Conservation (phyloP, 2,329 filamentous ascomycete species). For the Didymella arachidicola region DNA sequence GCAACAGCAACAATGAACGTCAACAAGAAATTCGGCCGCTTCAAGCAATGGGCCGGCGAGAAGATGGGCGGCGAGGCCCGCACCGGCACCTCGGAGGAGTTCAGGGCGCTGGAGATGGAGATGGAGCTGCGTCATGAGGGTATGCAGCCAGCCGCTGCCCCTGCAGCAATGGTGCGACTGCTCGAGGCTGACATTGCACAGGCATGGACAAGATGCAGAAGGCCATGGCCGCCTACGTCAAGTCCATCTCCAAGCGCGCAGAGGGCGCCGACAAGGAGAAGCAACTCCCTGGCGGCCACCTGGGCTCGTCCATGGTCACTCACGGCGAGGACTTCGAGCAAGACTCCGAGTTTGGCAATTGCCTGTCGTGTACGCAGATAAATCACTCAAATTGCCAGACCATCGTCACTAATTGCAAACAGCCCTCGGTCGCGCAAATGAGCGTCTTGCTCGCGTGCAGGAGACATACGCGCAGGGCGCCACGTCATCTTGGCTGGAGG, state of each 20-base stretch:
- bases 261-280: conserved; percentile 91
- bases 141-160: conserved; percentile 51
- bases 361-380: conserved; percentile 69
- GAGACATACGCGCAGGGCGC: conserved; percentile 81
- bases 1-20: conserved; percentile 61
- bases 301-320: conserved; percentile 84
- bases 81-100: conserved; percentile 86
- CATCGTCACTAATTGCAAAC: conserved; percentile 28
- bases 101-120: conserved; percentile 87
- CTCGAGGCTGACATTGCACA: conserved; percentile 49
- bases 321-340: conserved; percentile 94
- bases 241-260: conserved; percentile 83
- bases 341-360: conserved; percentile 90
- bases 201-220: conserved; percentile 90
- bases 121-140: conserved; percentile 90
- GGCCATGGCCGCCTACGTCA: conserved; percentile 85
- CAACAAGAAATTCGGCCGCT: conserved; percentile 90
- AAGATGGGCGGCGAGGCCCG: conserved; percentile 93
- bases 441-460: conserved; percentile 84
- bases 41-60: conserved; percentile 98
- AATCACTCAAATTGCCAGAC: neutral
- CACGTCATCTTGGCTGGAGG: conserved; percentile 86
- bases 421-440: conserved; percentile 85
- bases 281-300: conserved; percentile 76
- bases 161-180: conserved; percentile 10